Base-by-base conservation (phyloP, 2,329 filamentous ascomycete species). In the Sporothrix dimorphospora region DNA sequence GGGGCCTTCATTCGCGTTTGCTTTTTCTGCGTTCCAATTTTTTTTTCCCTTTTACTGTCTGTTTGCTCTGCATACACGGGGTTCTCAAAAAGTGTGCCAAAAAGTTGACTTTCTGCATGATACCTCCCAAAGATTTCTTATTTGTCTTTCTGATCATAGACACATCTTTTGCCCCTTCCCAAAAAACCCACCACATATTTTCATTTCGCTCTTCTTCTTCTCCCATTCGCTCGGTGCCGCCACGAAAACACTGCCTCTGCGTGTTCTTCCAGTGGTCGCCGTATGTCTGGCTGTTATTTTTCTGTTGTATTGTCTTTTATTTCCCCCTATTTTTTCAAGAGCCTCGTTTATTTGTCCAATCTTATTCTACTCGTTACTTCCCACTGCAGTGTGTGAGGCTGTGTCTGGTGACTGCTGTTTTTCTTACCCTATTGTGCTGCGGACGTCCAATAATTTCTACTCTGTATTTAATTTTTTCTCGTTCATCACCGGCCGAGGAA, bases 41-140 rank as follows among this genome's bases (percentile, higher is more conserved):
- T 40, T 61, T 24, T 38, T 34, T 42, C 67, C 40, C 16, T 21
- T 66, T 34, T n/a, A 47, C 53, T 34, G 11, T 63, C 67, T 63
- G 71, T 66, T 45, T 66, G 11, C 66, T 59, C 57, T 66, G 70
- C 72, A 75, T 75, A 70, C 73, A 59, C 80, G 79, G 82, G 83
- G 80, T 82, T 73, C 71, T 83, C 79, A 78, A 81, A 81, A 83
- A 82, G 81, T 80, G 81, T 82, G 81, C 80, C 76, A 82, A 85
- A 85, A 85, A 83, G 71, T 82, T 83, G 81, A 81, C 78, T 80
- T 77, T 76, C 75, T 81, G 80, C 81, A 84, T 84, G 84, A 86
- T 85, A 85, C 84, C 83, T 85, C 74, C 51, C 78, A 79, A 77
- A 75, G 74, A 76, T 76, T 76, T 79, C 63, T 69, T 71, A 59